Evolutionary conservation across 2,329 filamentous ascomycete genomes (phyloP), one percentile per base, ranked within the genome.

Genomic region (Hymenoscyphus occultus): DNA sequence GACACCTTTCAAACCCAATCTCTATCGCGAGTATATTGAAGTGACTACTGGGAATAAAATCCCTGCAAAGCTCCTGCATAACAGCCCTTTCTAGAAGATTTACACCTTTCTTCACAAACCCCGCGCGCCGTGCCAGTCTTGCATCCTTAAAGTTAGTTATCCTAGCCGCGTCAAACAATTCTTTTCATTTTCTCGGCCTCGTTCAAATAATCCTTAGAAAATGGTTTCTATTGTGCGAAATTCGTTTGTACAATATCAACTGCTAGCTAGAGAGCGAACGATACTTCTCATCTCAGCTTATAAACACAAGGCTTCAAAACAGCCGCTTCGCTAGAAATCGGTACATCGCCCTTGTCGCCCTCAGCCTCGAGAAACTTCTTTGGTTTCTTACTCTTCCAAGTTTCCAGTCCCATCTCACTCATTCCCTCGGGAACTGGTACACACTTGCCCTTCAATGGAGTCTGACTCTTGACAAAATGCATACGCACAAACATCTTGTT

Each of bases 401-500:
- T 83, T 71, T 88, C 87, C 68, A 87, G 83, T 1, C 82, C 82
- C 59, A 82, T 81, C 64, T 85, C 79, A 32, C 82, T 83, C 62
- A 82, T 73, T 35, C 67, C 70, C 69, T 73, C 71, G 31, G 73
- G 69, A 19, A 77, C 75, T 62, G 79, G 82, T 14, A 82, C 86
- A 69, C 90, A 86, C 80, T 96, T 96, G 31, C 93, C 93, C 75
- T 87, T 89, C 1, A 83, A 83, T 0, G 93, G 90, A 56, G 86
- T 80, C 22, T 86, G 87, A n/a, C 84, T 87, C 80, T 98, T 99
- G 72, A 93, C 82, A 78, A 99, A 99, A 72, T 90, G 87, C 92
- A 99, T 94, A 80, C 90, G 92, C 71, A 98, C 94, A 80, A 99
- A 99, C 95, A 99, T 99, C 80, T 90, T 96, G 80, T 99, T 99